Evolutionary conservation across 1,284 basidiomycete genomes (phyloP).

Genomic region (Xanthoconium separans): DNA sequence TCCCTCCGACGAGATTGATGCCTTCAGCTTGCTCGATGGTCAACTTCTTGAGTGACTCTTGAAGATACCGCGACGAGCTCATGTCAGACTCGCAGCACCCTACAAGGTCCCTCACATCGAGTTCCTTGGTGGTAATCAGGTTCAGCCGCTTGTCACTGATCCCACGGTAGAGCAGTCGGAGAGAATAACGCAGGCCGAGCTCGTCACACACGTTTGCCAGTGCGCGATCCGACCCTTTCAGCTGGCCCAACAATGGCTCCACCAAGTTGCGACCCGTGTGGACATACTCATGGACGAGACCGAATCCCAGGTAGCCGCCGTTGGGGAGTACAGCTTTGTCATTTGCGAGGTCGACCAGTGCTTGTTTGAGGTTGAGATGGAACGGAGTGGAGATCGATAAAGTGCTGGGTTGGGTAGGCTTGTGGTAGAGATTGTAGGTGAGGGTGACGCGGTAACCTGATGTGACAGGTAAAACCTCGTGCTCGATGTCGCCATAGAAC

Average conservation of each 20-base stretch:
- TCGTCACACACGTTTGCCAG: slow-evolving; percentile 20
- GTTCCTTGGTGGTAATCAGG: slow-evolving; percentile 20
- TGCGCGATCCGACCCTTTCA: slow-evolving; percentile 38
- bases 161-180: slow-evolving; percentile 3
- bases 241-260: slow-evolving; percentile 1
- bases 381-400: background rate
- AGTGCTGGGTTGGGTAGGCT: background rate
- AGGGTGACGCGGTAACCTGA: slow-evolving; percentile 15
- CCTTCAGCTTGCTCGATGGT: too few relatives aligned
- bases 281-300: slow-evolving; percentile 1
- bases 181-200: slow-evolving; percentile 1
- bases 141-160: background rate
- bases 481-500: too few relatives aligned
- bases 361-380: background rate
- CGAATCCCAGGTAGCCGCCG: background rate
- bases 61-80: too few relatives aligned
- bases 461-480: slow-evolving; percentile 40
- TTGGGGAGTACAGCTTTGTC: background rate
- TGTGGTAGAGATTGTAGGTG: slow-evolving; percentile 38
- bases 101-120: background rate
- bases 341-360: slow-evolving; percentile 33
- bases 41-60: too few relatives aligned
- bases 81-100: too few relatives aligned
- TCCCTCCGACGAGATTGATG: too few relatives aligned
- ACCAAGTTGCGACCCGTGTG: background rate